These are phyloP conservation scores for Populus davidiana DNA, from an alignment of 345 rosid species.

Conservation along the genomic window DNA sequence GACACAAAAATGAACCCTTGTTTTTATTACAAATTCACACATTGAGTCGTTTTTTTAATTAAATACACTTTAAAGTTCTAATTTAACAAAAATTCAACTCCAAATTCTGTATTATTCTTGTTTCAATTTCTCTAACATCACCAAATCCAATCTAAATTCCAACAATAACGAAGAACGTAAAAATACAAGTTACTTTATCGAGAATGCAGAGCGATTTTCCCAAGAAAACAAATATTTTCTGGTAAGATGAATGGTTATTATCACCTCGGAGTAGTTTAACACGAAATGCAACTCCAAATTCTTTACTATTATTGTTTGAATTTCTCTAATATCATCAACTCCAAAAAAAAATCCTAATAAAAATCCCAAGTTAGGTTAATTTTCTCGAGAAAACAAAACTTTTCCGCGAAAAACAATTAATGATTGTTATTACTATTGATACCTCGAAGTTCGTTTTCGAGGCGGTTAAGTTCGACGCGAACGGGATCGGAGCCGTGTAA, in stretches of 20 bases:
- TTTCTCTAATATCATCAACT: neutral
- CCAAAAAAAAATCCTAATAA: neutral
- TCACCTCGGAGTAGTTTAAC: neutral
- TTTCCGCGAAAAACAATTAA: neutral
- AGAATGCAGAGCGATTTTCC: neutral
- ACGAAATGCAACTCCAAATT: neutral
- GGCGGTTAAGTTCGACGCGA: slow-evolving; percentile 50
- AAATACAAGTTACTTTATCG: neutral
- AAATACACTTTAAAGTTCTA: neutral
- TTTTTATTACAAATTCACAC: no score
- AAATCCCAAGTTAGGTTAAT: neutral
- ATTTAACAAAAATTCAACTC: neutral
- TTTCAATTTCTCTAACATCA: neutral
- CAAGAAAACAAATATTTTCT: neutral
- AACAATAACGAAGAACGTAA: neutral
- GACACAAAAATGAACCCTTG: no score
- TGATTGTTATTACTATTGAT: neutral
- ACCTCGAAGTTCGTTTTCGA: slow-evolving; percentile 50
- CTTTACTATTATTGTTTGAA: neutral
- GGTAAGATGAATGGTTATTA: neutral
- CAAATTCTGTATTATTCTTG: neutral
- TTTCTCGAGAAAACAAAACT: slow-evolving; percentile 1
- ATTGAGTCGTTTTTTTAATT: neutral
- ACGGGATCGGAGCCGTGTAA: slow-evolving; percentile 58
- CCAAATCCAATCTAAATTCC: neutral